Conservation (phyloP, 352 stramenopile genomes). For the Phytophthora agathidicida region DNA sequence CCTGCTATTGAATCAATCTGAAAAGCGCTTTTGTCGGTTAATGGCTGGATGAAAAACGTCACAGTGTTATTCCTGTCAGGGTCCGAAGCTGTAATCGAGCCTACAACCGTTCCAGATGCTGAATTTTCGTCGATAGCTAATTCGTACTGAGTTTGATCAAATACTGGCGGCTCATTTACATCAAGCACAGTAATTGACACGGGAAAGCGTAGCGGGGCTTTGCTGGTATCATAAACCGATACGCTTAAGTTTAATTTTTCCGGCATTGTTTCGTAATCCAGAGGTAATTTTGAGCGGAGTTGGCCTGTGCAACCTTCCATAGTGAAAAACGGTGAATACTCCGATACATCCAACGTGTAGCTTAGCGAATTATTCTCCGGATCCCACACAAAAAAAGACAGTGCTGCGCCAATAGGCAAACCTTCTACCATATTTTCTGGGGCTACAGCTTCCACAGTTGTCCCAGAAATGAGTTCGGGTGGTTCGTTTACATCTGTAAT, state of each 20-base stretch:
- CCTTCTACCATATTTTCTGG: slow-evolving; percentile 23
- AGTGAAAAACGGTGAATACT: slow-evolving; percentile 49
- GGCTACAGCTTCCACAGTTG: slow-evolving; percentile 1
- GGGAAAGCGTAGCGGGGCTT: slow-evolving; percentile 1
- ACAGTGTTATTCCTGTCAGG: slow-evolving; percentile 11
- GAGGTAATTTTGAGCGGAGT: slow-evolving; percentile 32
- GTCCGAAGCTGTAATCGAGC: slow-evolving; percentile 17
- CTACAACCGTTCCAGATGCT: background rate
- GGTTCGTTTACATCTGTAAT: slow-evolving; percentile 28
- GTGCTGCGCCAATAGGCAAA: slow-evolving; percentile 26
- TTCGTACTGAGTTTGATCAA: slow-evolving; percentile 9
- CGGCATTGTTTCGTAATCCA: slow-evolving; percentile 48
- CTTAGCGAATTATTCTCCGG: slow-evolving; percentile 58
- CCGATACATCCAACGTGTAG: slow-evolving; percentile 48
- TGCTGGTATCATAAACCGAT: slow-evolving; percentile 26
- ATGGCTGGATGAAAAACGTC: slow-evolving; percentile 7
- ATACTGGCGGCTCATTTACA: slow-evolving; percentile 28
- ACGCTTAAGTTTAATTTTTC: slow-evolving; percentile 6
- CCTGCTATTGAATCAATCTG: slow-evolving; percentile 8
- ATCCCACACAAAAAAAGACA: slow-evolving; percentile 50
- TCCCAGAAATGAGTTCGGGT: slow-evolving; percentile 7
- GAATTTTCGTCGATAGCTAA: slow-evolving; percentile 25
- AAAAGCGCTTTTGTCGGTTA: background rate
- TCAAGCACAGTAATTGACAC: slow-evolving; percentile 16
- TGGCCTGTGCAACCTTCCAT: slow-evolving; percentile 60